phyloP scores from a whole-genome alignment of 495 filamentous ascomycete species.

The Talaromyces adpressus region DNA sequence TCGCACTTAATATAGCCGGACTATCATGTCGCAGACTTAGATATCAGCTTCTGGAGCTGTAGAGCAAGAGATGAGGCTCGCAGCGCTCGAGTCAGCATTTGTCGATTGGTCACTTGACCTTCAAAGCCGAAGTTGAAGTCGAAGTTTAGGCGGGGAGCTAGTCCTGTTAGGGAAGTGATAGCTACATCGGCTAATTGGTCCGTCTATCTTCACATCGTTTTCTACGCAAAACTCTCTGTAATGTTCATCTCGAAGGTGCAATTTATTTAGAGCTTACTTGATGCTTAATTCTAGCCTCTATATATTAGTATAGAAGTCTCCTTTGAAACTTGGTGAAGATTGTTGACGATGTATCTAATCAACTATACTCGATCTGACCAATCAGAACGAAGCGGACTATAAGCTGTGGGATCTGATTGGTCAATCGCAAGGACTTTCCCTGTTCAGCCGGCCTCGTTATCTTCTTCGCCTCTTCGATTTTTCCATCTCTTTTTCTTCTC shows the following conservation, averaged over 20 bases:
- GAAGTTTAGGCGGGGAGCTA: not conserved
- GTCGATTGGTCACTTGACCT: not conserved
- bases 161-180: not conserved
- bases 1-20: not conserved
- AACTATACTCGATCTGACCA: not conserved
- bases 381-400: not conserved
- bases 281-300: too few species aligned
- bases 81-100: not conserved
- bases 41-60: not conserved
- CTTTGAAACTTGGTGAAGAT: not conserved
- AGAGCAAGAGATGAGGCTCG: not conserved
- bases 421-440: conserved; percentile 4
- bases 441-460: not conserved
- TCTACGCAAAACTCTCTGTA: not conserved
- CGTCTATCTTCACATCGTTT: not conserved
- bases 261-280: too few species aligned
- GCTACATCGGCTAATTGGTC: not conserved
- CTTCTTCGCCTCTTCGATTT: not conserved
- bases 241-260: not conserved
- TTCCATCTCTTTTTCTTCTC: not conserved
- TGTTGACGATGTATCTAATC: not conserved
- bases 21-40: not conserved
- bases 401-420: not conserved
- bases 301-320: too few species aligned
- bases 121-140: not conserved